These are phyloP conservation scores for Eimeria brunetti DNA, from an alignment of 169 alveolate genomes.

Conservation along the genomic window DNA sequence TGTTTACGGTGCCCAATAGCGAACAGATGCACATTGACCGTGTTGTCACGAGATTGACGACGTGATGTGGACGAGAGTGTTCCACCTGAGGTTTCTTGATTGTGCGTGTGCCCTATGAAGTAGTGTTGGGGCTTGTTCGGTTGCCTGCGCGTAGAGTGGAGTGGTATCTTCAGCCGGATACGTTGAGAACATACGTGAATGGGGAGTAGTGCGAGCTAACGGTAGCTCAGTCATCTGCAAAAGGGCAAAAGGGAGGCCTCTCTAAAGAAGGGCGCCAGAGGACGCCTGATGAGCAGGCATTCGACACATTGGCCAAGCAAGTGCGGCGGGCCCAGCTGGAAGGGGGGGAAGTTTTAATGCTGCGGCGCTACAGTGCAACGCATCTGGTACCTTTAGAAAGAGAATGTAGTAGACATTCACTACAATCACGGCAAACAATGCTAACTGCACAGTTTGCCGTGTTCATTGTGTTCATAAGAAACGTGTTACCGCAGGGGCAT, in stretches of 20 bases:
- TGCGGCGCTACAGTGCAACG: no score
- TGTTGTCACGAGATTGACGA: not conserved
- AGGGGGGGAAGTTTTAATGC: not conserved
- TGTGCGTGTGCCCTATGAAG: not conserved
- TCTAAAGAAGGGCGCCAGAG: not conserved
- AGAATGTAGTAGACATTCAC: no score
- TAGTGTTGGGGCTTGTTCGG: not conserved
- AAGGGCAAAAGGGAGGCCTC: not conserved
- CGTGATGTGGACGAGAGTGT: not conserved
- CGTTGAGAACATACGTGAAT: not conserved
- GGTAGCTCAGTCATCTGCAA: not conserved
- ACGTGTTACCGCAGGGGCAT: no score
- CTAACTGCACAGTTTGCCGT: no score
- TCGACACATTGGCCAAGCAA: not conserved
- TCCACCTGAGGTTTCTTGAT: not conserved
- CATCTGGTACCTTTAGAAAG: no score
- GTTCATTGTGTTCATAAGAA: no score
- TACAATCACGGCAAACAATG: no score
- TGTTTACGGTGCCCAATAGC: not conserved
- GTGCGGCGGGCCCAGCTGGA: no score
- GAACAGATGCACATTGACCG: not conserved
- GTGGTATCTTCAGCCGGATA: not conserved
- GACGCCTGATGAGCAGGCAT: not conserved
- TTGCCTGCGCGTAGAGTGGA: not conserved
- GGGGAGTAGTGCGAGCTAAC: not conserved